Evolutionary conservation across 345 rosid genomes (phyloP).

Genomic region (Lagerstroemia speciosa): DNA sequence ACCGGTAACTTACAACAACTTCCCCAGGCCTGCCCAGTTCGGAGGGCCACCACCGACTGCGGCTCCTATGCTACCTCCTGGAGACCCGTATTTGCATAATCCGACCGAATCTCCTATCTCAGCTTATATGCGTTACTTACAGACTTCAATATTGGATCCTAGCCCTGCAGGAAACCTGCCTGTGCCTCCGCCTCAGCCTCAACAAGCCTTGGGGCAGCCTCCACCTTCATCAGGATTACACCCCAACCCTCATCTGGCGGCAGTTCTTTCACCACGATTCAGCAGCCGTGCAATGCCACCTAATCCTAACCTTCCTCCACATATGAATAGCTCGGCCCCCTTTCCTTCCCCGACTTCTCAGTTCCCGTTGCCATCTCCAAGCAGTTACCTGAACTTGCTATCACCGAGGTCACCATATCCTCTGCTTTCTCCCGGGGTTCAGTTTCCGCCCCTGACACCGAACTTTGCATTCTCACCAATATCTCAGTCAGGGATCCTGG

Average conservation of each 20-base stretch:
- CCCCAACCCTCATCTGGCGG: slow-evolving; percentile 35
- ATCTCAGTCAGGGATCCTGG: slow-evolving; percentile 62
- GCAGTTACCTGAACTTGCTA: slow-evolving; percentile 38
- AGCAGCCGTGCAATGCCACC: slow-evolving; percentile 45
- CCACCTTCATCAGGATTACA: slow-evolving; percentile 39
- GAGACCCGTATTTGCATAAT: slow-evolving; percentile 32
- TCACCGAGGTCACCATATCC: slow-evolving; percentile 76
- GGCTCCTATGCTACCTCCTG: slow-evolving; percentile 25
- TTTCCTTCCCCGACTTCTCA: slow-evolving; percentile 80
- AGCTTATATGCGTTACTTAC: slow-evolving; percentile 79
- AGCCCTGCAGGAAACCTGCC: slow-evolving; percentile 39
- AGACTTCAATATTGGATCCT: slow-evolving; percentile 47
- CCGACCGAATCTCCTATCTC: slow-evolving; percentile 45
- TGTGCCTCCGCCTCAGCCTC: slow-evolving; percentile 49
- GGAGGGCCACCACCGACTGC: slow-evolving; percentile 34
- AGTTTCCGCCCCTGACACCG: slow-evolving; percentile 64
- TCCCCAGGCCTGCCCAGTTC: slow-evolving; percentile 26
- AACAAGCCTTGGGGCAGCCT: slow-evolving; percentile 9
- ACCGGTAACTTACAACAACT: slow-evolving; percentile 17
- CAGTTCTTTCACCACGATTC: slow-evolving; percentile 42
- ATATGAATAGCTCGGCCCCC: slow-evolving; percentile 47
- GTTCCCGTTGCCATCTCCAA: slow-evolving; percentile 66
- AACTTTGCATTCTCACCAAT: slow-evolving; percentile 64
- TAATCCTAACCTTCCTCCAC: slow-evolving; percentile 47
- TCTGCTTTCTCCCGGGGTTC: slow-evolving; percentile 61